Conservation (phyloP, 2,329 filamentous ascomycete genomes). For the Diaporthe citrichinensis region DNA sequence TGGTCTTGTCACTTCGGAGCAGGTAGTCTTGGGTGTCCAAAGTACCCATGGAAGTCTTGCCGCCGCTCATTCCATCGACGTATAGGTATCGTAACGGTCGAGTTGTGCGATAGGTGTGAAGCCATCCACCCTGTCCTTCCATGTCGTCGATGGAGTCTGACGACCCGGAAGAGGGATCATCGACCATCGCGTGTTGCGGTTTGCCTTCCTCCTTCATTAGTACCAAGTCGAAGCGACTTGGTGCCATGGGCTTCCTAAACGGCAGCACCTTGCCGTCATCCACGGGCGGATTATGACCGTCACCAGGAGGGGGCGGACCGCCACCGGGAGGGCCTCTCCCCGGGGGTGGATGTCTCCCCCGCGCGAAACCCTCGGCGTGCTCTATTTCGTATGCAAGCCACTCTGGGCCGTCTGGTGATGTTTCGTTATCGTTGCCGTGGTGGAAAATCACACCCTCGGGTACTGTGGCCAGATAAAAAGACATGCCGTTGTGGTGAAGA, state of each 20-base stretch:
- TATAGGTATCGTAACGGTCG: conserved; percentile 74
- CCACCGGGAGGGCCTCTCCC: conserved; percentile 24
- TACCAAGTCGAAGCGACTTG: neutral
- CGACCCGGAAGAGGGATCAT: neutral
- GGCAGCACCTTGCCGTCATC: neutral
- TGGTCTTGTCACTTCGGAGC: conserved; percentile 59
- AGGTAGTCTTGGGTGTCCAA: conserved; percentile 77
- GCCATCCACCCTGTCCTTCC: conserved; percentile 62
- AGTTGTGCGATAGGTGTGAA: conserved; percentile 76
- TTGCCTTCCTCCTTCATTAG: neutral
- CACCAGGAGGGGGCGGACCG: conserved; percentile 14
- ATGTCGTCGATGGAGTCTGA: neutral
- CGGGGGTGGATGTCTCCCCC: conserved; percentile 37
- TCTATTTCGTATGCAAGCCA: conserved; percentile 86
- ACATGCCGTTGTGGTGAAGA: conserved; percentile 82
- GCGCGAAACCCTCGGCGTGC: conserved; percentile 77
- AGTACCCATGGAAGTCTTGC: conserved; percentile 75
- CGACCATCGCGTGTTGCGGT: conserved; percentile 19
- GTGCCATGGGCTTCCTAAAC: neutral
- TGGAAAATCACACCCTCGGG: conserved; percentile 76
- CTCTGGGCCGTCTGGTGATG: conserved; percentile 68
- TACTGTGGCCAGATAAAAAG: conserved; percentile 76
- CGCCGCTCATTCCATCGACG: conserved; percentile 79
- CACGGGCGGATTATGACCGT: conserved; percentile 1
- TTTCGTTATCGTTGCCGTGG: conserved; percentile 68